Conservation (phyloP, 805 yeast species). For the Nakazawaea wickerhamii region DNA sequence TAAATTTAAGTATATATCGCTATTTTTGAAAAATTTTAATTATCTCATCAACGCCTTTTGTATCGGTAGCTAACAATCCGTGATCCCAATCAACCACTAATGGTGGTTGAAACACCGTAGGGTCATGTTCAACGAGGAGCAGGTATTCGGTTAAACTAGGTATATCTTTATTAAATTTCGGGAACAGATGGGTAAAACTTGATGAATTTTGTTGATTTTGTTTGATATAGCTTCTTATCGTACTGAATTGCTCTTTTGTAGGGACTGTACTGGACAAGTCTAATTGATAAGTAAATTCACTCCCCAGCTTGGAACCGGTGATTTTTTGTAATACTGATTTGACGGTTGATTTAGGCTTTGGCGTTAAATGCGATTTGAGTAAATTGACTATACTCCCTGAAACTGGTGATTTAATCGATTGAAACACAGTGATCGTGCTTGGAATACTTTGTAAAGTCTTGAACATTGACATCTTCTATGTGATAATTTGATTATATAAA, state of each 20-base stretch:
- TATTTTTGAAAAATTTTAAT: slow-evolving; percentile 28
- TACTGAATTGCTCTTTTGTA: slow-evolving; percentile 8
- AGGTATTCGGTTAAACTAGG: slow-evolving; percentile 1
- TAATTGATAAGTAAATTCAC: neutral
- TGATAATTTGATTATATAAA: too few relatives aligned
- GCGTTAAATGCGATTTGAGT: slow-evolving; percentile 2
- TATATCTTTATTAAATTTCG: neutral
- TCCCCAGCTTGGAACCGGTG: neutral
- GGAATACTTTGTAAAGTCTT: slow-evolving; percentile 39
- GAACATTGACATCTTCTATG: slow-evolving; percentile 38
- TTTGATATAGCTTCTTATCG: neutral
- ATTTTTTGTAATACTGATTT: slow-evolving; percentile 4
- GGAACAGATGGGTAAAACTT: slow-evolving; percentile 3
- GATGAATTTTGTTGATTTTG: neutral
- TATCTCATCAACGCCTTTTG: slow-evolving; percentile 36
- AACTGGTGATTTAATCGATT: neutral
- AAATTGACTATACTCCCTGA: neutral
- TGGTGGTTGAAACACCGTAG: slow-evolving; percentile 34
- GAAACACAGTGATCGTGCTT: slow-evolving; percentile 40
- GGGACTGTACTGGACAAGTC: slow-evolving; percentile 5
- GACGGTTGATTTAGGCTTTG: neutral
- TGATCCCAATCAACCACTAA: slow-evolving; percentile 61
- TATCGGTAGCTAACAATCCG: slow-evolving; percentile 46
- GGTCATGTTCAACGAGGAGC: slow-evolving; percentile 10
- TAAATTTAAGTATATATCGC: slow-evolving; percentile 23